Evolutionary conservation across 2,329 filamentous ascomycete genomes (phyloP).

Genomic region (Aspergillus puulaauensis): DNA sequence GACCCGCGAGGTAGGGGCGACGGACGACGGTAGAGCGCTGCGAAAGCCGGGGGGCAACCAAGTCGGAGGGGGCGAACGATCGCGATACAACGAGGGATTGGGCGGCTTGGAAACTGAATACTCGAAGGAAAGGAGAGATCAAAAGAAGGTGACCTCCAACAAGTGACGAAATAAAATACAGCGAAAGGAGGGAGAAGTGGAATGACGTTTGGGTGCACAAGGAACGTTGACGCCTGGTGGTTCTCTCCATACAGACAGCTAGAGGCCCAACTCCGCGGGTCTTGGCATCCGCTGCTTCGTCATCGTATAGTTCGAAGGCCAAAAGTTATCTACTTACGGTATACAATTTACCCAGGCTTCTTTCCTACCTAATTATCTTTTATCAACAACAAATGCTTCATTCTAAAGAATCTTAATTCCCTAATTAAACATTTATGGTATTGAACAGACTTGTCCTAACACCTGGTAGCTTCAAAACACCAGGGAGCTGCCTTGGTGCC

Average conservation of each 20-base stretch:
- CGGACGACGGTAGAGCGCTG: conserved; percentile 15
- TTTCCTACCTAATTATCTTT: too few relatives aligned
- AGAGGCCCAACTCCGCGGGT: conserved; percentile 11
- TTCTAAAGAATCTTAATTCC: not conserved
- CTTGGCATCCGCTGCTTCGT: conserved; percentile 30
- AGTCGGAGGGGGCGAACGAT: conserved; percentile 9
- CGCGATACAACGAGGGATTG: not conserved
- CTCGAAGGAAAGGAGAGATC: not conserved
- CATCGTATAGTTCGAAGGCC: conserved; percentile 4
- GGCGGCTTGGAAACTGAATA: not conserved
- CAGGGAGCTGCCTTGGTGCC: not conserved
- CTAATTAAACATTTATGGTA: not conserved
- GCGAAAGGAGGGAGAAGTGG: conserved; percentile 7
- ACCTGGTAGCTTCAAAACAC: not conserved
- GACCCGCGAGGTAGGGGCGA: conserved; percentile 24
- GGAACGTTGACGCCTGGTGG: conserved; percentile 35
- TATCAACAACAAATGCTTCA: not conserved
- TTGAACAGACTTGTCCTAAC: not conserved
- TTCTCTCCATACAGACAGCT: conserved; percentile 1
- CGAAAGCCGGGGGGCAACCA: conserved; percentile 21
- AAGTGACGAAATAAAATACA: conserved; percentile 15
- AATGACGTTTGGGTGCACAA: conserved; percentile 33
- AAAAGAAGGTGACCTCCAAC: conserved; percentile 11
- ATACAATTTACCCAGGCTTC: too few relatives aligned
- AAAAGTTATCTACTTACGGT: too few relatives aligned